Evolutionary conservation across 176 grass and related monocot species (phyloP), one percentile per base, ranked within the genome.

Genomic region (Oryza punctata): DNA sequence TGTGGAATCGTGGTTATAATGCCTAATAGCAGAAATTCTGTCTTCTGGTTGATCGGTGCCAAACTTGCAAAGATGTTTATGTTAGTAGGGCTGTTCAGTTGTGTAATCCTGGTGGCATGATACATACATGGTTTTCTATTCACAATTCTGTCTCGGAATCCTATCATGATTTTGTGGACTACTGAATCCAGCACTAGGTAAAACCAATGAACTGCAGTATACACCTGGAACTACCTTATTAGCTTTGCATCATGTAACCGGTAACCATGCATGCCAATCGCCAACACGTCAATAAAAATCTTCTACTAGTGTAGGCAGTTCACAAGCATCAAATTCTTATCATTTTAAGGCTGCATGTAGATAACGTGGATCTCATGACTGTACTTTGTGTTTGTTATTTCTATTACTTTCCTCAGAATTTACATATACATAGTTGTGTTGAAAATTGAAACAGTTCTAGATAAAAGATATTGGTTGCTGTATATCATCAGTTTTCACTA

Each of bases 321-420:
- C 5, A 52, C 73, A 24, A 77, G 24, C 30, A 16, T 77, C 14
- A 87, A 50, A 41, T 50, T 32, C 27, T 41, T 41, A 30, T 41
- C 24, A n/a, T 66, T 75, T 0, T 61, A 79, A 68, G 50, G 47
- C 28, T 89, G 61, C 70, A 89, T 85, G 26, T 77, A 89, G 50
- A 25, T 77, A 44, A 7, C 54, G 27, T 19, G 30, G 41, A 77
- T 27, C 12, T 89, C 52, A 28, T 85, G 66, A 78, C 40, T 41
- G 40, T 41, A 41, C 40, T 41, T 41, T 41, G 38, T 41, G 40
- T 41, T 88, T 70, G 49, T 85, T 79, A 37, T 46, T 50, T 27
- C 15, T 35, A 30, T 15, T 85, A 69, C 15, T 79, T 47, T 85
- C 27, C 49, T 63, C 7, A 24, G 54, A 70, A 38, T 29, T 70